Percentiles rank a stretch among this genome's conserved stretches.
These are phyloP conservation scores for Pleurotus sapidus DNA, from an alignment of 768 basidiomycete species.

Conservation along the genomic window DNA sequence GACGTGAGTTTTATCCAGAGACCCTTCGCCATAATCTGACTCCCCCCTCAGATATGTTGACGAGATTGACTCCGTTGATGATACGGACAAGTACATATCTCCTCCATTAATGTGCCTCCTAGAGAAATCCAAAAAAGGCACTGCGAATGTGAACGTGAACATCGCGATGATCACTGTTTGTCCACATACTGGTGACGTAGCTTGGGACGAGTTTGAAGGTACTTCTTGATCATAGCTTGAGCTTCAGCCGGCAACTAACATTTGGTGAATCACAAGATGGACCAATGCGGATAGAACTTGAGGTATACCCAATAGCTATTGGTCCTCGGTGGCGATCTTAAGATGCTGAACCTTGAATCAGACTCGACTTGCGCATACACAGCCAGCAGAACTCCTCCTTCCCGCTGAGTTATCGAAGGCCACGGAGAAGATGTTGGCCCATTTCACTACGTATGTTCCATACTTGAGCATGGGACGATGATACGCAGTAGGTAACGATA, in stretches of 20 bases:
- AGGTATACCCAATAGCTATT: constrained; percentile 41
- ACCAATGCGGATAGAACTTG: constrained; percentile 84
- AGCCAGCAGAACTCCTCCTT: constrained; percentile 79
- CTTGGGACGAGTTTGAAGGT: constrained; percentile 93
- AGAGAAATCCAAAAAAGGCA: constrained; percentile 42
- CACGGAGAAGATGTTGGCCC: constrained; percentile 72
- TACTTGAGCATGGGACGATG: background rate
- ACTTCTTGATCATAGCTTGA: constrained; percentile 5
- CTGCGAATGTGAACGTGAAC: constrained; percentile 24
- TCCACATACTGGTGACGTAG: constrained; percentile 88
- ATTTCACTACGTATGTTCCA: constrained; percentile 58
- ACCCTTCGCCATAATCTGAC: background rate
- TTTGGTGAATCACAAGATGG: constrained; percentile 45
- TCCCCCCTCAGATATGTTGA: constrained; percentile 70
- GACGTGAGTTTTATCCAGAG: constrained; percentile 53
- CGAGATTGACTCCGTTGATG: constrained; percentile 65
- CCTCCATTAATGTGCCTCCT: constrained; percentile 75
- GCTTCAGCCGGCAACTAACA: too few relatives aligned
- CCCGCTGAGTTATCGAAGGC: constrained; percentile 57
- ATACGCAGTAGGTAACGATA: constrained; percentile 3
- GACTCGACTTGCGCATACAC: constrained; percentile 85
- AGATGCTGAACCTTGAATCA: constrained; percentile 23
- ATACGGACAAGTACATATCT: constrained; percentile 49
- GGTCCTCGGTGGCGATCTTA: background rate
- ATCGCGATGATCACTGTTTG: constrained; percentile 79